Base-by-base conservation (phyloP, 768 basidiomycete species). In the Lyophyllum shimeji region DNA sequence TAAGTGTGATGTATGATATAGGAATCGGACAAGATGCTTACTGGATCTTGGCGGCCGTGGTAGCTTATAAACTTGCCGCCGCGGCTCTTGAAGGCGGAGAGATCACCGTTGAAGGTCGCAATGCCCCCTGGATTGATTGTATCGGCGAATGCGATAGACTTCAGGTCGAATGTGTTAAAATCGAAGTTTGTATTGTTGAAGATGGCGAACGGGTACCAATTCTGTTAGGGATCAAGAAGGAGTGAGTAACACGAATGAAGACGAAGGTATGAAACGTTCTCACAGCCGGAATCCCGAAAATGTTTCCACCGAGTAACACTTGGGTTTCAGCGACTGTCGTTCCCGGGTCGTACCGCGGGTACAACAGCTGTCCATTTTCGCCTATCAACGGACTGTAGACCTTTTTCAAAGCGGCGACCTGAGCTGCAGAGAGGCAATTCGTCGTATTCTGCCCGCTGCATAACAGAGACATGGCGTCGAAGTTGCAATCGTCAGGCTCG, bases 11-110 rank as follows among this genome's bases (percentile, higher is more conserved):
- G 37, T 5, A 23, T 8, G 29, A 50, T 2, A 23, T 15, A 46
- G 44, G 20, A 46, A 13, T n/a, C n/a, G n/a, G 20, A 21, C 9
- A 45, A 3, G 1, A 11, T n/a, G n/a, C 25, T 23, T 7, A 51
- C 55, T 43, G 53, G 40, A 50, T 60, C 60, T 52, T 52, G 56
- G n/a, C 53, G 56, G 11, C 60, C 60, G 29, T 60, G 60, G 34
- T 55, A 60, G 17, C 56, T 54, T 24, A 60, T 37, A 24, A 60
- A 51, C 24, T 55, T 60, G 3, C 56, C 60, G 2, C 56, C 56
- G 13, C 52, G 52, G 13, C 48, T 43, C 33, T 53, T 20, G 43
- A 60, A 60, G 3, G 45, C 48, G 0, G 55, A 50, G 6, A 60
- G 46, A 31, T 57, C 42, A 25, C 55, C 55, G 23, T n/a, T 42